A percentile compares a stretch with the other conserved stretches of the same genome.
Evolutionary conservation across 192 early-diverging fungal genomes (phyloP).

Genomic region (Anaeromyces robustus): DNA sequence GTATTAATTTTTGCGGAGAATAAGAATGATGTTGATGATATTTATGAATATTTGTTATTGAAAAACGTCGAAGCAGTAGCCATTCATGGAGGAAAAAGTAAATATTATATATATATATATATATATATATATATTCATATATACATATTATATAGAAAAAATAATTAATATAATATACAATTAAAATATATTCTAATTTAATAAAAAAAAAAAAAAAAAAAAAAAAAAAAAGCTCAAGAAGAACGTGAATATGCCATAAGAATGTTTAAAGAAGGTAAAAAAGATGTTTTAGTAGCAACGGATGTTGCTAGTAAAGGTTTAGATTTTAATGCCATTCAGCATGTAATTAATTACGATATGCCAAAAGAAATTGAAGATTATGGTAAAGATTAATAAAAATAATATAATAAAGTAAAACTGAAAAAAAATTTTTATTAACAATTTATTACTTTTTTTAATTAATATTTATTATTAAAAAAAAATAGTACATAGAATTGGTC

Average conservation of each 20-base stretch:
- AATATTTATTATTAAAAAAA: background rate
- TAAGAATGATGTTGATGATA: constrained; percentile 98
- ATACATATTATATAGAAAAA: too few relatives aligned
- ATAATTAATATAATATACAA: too few relatives aligned
- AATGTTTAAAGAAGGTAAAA: constrained; percentile 74
- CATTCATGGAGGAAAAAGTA: constrained; percentile 88
- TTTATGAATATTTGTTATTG: constrained; percentile 86
- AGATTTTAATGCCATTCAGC: constrained; percentile 90
- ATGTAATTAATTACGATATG: constrained; percentile 98
- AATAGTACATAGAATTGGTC: constrained; percentile 82
- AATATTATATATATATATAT: constrained; percentile 3
- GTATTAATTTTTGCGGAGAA: constrained; percentile 94
- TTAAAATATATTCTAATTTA: too few relatives aligned
- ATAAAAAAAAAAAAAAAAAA: too few relatives aligned
- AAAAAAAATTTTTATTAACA: too few relatives aligned
- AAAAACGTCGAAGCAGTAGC: constrained; percentile 90
- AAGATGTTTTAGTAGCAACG: constrained; percentile 92
- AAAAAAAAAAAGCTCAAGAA: constrained; percentile 57
- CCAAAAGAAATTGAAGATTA: constrained; percentile 99
- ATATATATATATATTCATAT: too few relatives aligned
- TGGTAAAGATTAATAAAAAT: constrained; percentile 21
- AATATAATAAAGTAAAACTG: too few relatives aligned
- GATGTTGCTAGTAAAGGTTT: constrained; percentile 94
- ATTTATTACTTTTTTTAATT: too few relatives aligned
- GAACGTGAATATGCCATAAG: constrained; percentile 93